phyloP scores from a whole-genome alignment of 2,329 filamentous ascomycete species.

The Fusarium buharicum region DNA sequence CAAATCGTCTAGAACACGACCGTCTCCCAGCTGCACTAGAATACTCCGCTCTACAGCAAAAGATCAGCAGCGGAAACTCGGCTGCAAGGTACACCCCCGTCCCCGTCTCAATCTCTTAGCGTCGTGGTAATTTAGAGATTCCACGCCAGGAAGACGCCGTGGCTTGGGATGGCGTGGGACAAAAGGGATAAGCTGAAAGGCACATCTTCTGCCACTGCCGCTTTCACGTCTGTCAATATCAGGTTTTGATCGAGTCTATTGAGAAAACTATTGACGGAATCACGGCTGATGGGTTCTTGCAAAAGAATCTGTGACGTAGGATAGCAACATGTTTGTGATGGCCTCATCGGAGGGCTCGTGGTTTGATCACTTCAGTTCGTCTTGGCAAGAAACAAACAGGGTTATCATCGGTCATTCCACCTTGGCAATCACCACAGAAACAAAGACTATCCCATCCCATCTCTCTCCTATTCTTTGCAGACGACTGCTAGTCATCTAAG shows the following conservation, averaged over 20 bases:
- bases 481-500: neutral
- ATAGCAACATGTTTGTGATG: neutral
- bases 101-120: conserved; percentile 4
- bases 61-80: conserved; percentile 14
- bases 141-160: neutral
- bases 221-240: conserved; percentile 2
- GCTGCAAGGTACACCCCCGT: neutral
- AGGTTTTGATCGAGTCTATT: conserved; percentile 2
- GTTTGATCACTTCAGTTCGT: neutral
- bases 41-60: neutral
- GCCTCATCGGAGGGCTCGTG: neutral
- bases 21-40: neutral
- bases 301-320: neutral
- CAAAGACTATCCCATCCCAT: neutral
- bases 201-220: neutral
- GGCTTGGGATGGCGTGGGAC: conserved; percentile 7
- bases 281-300: neutral
- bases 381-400: neutral
- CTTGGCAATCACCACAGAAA: neutral
- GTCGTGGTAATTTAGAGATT: conserved; percentile 2
- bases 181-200: conserved; percentile 5
- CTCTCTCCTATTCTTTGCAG: neutral
- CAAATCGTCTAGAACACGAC: neutral
- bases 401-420: neutral
- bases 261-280: conserved; percentile 17